Evolutionary conservation across 352 stramenopile species (phyloP), one percentile per base, ranked within the genome.

Genomic region (Nothophytophthora sp.): DNA sequence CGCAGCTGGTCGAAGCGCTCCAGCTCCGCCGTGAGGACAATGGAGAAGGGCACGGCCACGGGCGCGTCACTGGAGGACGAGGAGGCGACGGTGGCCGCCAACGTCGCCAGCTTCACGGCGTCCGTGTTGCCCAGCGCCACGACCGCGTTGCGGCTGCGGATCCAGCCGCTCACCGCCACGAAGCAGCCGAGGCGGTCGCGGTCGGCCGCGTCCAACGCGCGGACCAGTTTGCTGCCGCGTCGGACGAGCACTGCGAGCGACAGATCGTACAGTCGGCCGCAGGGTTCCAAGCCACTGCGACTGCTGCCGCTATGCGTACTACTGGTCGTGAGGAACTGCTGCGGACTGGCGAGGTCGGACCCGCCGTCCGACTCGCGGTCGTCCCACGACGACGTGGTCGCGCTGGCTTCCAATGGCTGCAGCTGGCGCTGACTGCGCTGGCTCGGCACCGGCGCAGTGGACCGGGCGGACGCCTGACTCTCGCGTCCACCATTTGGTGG

Each of bases 71-170:
- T 54, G 8, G 61, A 44, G 1, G 47, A 33, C 10, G 42, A 47
- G 0, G 57, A 42, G 15, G 49, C 46, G 1, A 57, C 61, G 19
- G 72, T 57, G 2, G 68, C 35, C 7, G 83, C 41, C 40, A 81
- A 46, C 4, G 69, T 72, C 40, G 80, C 67, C 34, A 92, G 40
- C 37, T 81, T 78, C 28, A 90, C 73, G 16, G 63, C 55, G 37
- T 92, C 81, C 1, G 81, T 90, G 11, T 63, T 55, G 15, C 78
- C 81, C 11, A 92, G 59, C 23, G 90, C 81, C 16, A 85, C 63
- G 7, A 73, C 50, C 10, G 40, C 44, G 33, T 84, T 87, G 19
- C 50, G 69, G 12, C 57, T 59, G 7, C 61, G 53, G 19, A 67
- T 67, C 27, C 73, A 86, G 0, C 76, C 81, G 33, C 63, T 77